phyloP scores from a whole-genome alignment of 768 basidiomycete genomes.

The Chalciporus pseudorubinellus region DNA sequence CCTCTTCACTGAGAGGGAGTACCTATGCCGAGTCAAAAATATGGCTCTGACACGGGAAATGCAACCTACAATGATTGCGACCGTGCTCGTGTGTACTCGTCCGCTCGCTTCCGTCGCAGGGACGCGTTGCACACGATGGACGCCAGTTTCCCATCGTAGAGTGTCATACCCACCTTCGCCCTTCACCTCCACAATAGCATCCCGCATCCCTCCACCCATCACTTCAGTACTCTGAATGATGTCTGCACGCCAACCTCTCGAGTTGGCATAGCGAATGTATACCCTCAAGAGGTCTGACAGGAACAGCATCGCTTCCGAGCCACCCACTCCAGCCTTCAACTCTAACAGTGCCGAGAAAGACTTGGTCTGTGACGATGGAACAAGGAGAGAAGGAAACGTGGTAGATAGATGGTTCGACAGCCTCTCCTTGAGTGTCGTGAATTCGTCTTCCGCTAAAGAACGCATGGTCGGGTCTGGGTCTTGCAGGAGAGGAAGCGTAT shows the following conservation, averaged over 20 bases:
- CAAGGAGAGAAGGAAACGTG: conserved; percentile 68
- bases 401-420: conserved; percentile 27
- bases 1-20: conserved; percentile 73
- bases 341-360: conserved; percentile 80
- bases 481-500: conserved; percentile 56
- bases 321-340: conserved; percentile 90
- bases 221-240: conserved; percentile 58
- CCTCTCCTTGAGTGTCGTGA: conserved; percentile 40
- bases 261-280: conserved; percentile 65
- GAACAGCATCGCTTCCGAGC: conserved; percentile 84
- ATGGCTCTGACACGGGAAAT: background rate
- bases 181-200: conserved; percentile 77
- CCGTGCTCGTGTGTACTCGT: conserved; percentile 89
- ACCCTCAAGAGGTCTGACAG: conserved; percentile 74
- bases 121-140: conserved; percentile 93
- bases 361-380: conserved; percentile 66
- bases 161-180: conserved; percentile 76
- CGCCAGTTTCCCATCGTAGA: conserved; percentile 89
- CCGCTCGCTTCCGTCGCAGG: conserved; percentile 89
- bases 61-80: conserved; percentile 72
- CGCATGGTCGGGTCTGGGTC: conserved; percentile 80
- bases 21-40: conserved; percentile 48
- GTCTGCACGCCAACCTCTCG: conserved; percentile 58
- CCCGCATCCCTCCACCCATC: conserved; percentile 67
- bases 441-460: conserved; percentile 68